Percentiles rank a stretch among this genome's conserved stretches.
These are phyloP conservation scores for Annulohypoxylon maeteangense DNA, from an alignment of 495 filamentous ascomycete genomes.

Conservation along the genomic window DNA sequence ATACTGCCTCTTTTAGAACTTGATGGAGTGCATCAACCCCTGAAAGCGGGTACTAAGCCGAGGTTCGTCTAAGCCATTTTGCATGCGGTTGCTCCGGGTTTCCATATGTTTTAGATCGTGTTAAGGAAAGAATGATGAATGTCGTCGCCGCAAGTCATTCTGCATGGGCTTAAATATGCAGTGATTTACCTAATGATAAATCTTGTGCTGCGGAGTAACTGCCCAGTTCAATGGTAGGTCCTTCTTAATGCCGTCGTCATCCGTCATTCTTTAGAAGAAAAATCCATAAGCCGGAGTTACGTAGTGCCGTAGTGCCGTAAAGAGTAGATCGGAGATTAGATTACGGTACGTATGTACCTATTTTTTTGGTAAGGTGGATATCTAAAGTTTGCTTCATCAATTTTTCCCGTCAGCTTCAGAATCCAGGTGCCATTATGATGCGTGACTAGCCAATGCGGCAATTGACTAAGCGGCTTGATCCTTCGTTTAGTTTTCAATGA, in stretches of 20 bases:
- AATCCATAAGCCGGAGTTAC: slow-evolving; percentile 13
- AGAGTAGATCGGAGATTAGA: background rate
- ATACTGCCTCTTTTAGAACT: background rate
- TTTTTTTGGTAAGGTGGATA: background rate
- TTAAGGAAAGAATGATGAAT: background rate
- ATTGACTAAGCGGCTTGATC: slow-evolving; percentile 18
- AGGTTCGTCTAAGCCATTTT: slow-evolving; percentile 15
- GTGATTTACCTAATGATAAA: background rate
- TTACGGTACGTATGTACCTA: background rate
- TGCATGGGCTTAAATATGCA: background rate
- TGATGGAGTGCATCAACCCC: slow-evolving; percentile 1
- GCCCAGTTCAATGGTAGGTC: no score
- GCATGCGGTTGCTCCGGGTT: background rate
- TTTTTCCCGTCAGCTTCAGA: slow-evolving; percentile 24
- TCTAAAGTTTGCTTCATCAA: background rate
- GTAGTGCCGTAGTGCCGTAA: slow-evolving; percentile 8
- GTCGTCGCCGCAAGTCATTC: background rate
- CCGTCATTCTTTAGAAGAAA: background rate
- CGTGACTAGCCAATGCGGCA: slow-evolving; percentile 25
- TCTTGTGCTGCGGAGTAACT: background rate
- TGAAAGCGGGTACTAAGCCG: slow-evolving; percentile 19
- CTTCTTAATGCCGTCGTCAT: background rate
- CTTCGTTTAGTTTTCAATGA: slow-evolving; percentile 31
- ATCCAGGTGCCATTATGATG: slow-evolving; percentile 17
- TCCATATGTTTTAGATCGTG: background rate